phyloP scores from a whole-genome alignment of 2,329 filamentous ascomycete species.

The Nakataea oryzae region DNA sequence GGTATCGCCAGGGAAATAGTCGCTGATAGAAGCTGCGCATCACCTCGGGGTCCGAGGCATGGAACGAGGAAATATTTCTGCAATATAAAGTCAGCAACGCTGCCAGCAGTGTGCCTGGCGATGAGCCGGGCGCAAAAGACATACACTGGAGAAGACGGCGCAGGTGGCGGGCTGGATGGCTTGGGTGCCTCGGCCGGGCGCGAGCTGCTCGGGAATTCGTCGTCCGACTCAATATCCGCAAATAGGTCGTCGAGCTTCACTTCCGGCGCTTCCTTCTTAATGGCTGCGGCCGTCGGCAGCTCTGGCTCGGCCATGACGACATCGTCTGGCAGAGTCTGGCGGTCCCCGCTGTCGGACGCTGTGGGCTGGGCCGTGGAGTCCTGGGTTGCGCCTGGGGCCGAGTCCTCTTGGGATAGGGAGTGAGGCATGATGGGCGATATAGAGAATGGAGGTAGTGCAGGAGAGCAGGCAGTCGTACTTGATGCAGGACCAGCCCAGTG shows the following conservation, averaged over 20 bases:
- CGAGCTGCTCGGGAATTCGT: conserved; percentile 44
- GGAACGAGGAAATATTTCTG: conserved; percentile 25
- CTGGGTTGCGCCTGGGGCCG: conserved; percentile 8
- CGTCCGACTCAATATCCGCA: conserved; percentile 46
- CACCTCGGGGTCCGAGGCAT: conserved; percentile 61
- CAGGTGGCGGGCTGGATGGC: conserved; percentile 30
- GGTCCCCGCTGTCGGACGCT: conserved; percentile 14
- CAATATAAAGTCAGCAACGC: conserved; percentile 8
- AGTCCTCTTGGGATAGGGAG: conserved; percentile 23
- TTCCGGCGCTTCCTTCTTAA: conserved; percentile 24
- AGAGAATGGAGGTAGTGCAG: background rate
- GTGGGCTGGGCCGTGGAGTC: conserved; percentile 14
- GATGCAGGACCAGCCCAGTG: background rate
- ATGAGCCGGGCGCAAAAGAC: background rate
- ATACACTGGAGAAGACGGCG: conserved; percentile 26
- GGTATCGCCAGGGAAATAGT: conserved; percentile 84
- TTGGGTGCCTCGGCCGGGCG: conserved; percentile 11
- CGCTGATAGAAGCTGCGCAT: conserved; percentile 94
- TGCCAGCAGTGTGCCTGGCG: background rate
- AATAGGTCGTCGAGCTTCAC: conserved; percentile 50
- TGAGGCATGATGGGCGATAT: conserved; percentile 29
- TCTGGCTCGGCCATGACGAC: conserved; percentile 29
- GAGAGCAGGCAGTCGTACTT: background rate
- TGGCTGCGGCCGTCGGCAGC: conserved; percentile 3
- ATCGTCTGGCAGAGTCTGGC: conserved; percentile 21